Conservation (phyloP, 2,329 filamentous ascomycete genomes). For the Diaporthe caulivora region DNA sequence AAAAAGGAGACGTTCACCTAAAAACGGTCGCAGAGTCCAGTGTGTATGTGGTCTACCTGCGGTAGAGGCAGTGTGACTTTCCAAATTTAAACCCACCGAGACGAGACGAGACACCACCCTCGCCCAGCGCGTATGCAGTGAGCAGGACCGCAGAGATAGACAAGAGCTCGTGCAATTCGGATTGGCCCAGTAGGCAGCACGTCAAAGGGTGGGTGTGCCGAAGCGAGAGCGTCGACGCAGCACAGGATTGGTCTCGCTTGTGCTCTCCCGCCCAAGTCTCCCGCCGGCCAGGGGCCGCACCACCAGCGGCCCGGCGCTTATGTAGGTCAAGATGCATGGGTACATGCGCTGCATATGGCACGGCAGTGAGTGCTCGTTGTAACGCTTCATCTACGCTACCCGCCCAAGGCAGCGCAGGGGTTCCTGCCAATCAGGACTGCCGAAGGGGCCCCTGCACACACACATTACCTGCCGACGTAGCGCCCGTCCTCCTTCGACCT, state of each 20-base stretch:
- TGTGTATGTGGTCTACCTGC: neutral
- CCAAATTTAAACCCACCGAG: constrained; percentile 14
- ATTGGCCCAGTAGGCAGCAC: constrained; percentile 22
- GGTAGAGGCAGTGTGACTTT: constrained; percentile 10
- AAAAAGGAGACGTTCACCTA: neutral
- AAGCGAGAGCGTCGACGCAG: neutral
- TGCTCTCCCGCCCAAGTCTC: neutral
- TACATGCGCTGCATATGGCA: neutral
- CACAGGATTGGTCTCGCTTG: constrained; percentile 11
- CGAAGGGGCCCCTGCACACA: neutral
- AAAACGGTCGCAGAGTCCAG: neutral
- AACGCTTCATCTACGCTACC: too few relatives aligned
- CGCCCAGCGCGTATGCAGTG: constrained; percentile 26
- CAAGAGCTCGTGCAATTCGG: neutral
- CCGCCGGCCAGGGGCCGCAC: neutral
- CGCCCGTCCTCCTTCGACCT: neutral
- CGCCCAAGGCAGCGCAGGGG: neutral
- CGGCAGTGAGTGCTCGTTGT: too few relatives aligned
- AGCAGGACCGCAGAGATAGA: neutral
- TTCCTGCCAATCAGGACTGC: constrained; percentile 25
- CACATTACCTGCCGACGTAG: neutral
- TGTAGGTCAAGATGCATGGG: neutral
- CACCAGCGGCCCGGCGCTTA: constrained; percentile 27
- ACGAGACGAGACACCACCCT: constrained; percentile 17
- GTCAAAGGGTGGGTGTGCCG: constrained; percentile 8